Percentiles rank a stretch among this genome's conserved stretches.
Evolutionary conservation across 495 filamentous ascomycete species (phyloP).

Genomic region (Chaetomium cochliodes): DNA sequence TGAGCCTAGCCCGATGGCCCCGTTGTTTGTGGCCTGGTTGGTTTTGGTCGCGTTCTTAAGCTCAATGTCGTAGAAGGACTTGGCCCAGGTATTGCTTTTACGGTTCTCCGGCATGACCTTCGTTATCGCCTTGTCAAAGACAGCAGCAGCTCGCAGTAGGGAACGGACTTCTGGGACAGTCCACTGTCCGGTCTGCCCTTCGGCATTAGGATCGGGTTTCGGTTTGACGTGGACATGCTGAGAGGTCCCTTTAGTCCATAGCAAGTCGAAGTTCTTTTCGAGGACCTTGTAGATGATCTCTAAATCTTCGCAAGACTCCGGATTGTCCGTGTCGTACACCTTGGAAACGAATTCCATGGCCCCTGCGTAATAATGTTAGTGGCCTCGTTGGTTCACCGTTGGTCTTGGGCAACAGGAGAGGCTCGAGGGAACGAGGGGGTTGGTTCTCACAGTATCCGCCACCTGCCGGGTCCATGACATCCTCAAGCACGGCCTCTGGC

Average conservation of each 20-base stretch:
- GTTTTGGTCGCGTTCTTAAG: no score
- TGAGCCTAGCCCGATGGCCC: no score
- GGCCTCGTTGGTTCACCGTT: no score
- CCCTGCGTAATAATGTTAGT: not conserved
- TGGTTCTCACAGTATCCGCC: no score
- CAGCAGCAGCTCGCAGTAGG: not conserved
- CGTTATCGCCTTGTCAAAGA: not conserved
- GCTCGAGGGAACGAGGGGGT: no score
- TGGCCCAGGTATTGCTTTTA: not conserved
- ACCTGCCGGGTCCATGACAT: no score
- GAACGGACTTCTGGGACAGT: not conserved
- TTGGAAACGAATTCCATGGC: not conserved
- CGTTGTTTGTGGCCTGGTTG: no score
- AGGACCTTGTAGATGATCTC: not conserved
- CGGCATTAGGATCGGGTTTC: not conserved
- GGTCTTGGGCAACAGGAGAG: no score
- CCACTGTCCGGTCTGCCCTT: not conserved
- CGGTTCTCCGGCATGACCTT: not conserved
- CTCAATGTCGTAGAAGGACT: not conserved
- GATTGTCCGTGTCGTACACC: not conserved
- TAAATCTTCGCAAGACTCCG: not conserved
- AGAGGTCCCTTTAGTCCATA: not conserved
- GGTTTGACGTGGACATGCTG: not conserved
- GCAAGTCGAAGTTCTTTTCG: not conserved
- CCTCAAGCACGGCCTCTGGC: no score